Base-by-base conservation (phyloP, 2,329 filamentous ascomycete genomes). In the Fusarium cyanostomum region DNA sequence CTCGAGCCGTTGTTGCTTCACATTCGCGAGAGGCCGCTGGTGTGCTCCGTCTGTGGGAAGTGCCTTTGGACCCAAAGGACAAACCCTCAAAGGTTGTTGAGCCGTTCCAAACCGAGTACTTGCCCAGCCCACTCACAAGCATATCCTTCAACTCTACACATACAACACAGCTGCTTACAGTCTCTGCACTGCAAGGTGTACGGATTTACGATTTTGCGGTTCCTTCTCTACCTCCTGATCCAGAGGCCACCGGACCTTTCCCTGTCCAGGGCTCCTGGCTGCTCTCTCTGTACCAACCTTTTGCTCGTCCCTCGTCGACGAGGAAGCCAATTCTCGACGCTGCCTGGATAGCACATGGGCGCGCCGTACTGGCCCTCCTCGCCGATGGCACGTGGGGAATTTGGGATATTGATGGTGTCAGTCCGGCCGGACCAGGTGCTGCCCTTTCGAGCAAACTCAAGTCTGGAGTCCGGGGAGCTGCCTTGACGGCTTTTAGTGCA, bases 331-430 rank as follows among this genome's bases (percentile, higher is more conserved):
- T 89, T n/a, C 73, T 89, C 12, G 86, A 86, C 44, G 85, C 87
- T 1, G 80, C 82, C 6, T 89, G 87, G 87, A 82, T 89, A 43
- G 78, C 82, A 3, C 82, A 84, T 56, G 87, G 87, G 9, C 81
- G 83, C 42, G 86, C 87, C 6, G 77, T 89, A 26, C 75, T 89
- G 35, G 79, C 80, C 1, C 77, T 89, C 3, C 76, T 89, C 4
- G 83, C 84, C 1, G 87, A 89, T 65, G 87, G 87, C 7, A 86
- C 87, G 71, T 89, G 87, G 87, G 87, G 86, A 12, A 84, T 89
- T 30, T 89, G 87, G 87, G 87, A 89, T 66, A 80, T 89, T 39
- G 85, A 89, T 60, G 84, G 86, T 8, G 80, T 80, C 27, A 83
- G 82, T 34, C 83, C 85, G 2, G 72, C 80, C 31, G 68, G 71